Conservation (phyloP, 495 filamentous ascomycete species). For the Apiosordaria backusii region DNA sequence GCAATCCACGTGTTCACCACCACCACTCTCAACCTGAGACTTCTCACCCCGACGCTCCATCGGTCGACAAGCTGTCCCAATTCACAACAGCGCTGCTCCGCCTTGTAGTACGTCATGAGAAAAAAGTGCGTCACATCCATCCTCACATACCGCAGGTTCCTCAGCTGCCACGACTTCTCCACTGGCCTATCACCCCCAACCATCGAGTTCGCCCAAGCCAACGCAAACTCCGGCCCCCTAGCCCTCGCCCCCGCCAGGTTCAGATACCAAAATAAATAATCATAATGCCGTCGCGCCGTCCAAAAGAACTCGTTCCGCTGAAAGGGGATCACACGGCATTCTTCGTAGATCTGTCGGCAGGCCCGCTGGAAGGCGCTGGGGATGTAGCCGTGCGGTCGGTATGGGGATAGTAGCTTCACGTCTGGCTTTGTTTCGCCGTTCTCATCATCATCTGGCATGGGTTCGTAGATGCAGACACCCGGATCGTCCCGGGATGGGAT, state of each 20-base stretch:
- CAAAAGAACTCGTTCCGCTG: conserved; percentile 39
- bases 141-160: conserved; percentile 30
- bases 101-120: too few species aligned
- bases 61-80: conserved; percentile 22
- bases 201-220: too few species aligned
- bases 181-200: too few species aligned
- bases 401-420: conserved; percentile 24
- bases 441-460: not conserved
- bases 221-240: too few species aligned
- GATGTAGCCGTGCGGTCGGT: conserved; percentile 30
- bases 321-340: conserved; percentile 33
- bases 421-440: not conserved
- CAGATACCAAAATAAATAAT: too few species aligned
- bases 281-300: too few species aligned
- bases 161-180: conserved; percentile 39
- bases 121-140: too few species aligned
- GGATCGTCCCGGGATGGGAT: too few species aligned
- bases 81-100: too few species aligned
- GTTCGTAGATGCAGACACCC: not conserved
- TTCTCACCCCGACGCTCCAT: conserved; percentile 25
- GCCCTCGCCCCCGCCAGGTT: too few species aligned
- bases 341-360: conserved; percentile 34
- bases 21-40: conserved; percentile 24
- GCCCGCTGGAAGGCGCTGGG: conserved; percentile 30
- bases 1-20: too few species aligned